Evolutionary conservation across 768 basidiomycete species (phyloP).

Genomic region (Filobasidium floriforme): DNA sequence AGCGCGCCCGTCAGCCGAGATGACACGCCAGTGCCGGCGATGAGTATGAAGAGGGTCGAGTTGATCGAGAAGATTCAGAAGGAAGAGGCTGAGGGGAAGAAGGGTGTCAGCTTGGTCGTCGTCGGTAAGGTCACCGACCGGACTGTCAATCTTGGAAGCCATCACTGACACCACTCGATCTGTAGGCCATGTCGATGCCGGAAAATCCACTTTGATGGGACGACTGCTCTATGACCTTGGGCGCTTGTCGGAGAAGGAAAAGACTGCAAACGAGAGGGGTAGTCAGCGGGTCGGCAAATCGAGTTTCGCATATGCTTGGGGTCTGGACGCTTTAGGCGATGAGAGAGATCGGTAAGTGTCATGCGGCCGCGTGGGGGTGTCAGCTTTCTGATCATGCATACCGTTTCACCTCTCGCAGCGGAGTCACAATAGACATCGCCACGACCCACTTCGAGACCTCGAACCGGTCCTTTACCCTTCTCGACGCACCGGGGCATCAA

Average conservation of each 20-base stretch:
- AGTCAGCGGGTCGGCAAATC: slow-evolving; percentile 84
- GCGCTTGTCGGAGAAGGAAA: slow-evolving; percentile 73
- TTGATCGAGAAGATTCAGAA: slow-evolving; percentile 69
- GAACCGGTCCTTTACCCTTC: slow-evolving; percentile 73
- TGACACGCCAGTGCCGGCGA: slow-evolving; percentile 55
- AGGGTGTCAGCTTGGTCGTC: slow-evolving; percentile 75
- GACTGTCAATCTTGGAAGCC: no score
- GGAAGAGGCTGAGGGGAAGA: slow-evolving; percentile 52
- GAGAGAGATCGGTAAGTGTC: slow-evolving; percentile 74
- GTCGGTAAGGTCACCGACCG: slow-evolving; percentile 51
- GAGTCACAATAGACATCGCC: slow-evolving; percentile 97
- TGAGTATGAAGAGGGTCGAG: slow-evolving; percentile 67
- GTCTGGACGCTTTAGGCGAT: slow-evolving; percentile 82
- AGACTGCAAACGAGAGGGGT: slow-evolving; percentile 75
- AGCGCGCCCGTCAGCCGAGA: slow-evolving; percentile 48
- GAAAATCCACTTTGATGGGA: slow-evolving; percentile 97
- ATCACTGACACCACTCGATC: neutral
- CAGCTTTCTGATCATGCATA: neutral
- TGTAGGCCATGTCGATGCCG: slow-evolving; percentile 94
- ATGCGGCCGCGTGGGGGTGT: no score
- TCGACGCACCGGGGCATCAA: slow-evolving; percentile 94
- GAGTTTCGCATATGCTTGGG: slow-evolving; percentile 98
- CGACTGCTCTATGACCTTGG: slow-evolving; percentile 87
- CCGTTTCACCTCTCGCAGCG: slow-evolving; percentile 51
- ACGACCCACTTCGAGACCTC: slow-evolving; percentile 67